Evolutionary conservation across 2,329 filamentous ascomycete species (phyloP).

Genomic region (Hymenoscyphus albidus): DNA sequence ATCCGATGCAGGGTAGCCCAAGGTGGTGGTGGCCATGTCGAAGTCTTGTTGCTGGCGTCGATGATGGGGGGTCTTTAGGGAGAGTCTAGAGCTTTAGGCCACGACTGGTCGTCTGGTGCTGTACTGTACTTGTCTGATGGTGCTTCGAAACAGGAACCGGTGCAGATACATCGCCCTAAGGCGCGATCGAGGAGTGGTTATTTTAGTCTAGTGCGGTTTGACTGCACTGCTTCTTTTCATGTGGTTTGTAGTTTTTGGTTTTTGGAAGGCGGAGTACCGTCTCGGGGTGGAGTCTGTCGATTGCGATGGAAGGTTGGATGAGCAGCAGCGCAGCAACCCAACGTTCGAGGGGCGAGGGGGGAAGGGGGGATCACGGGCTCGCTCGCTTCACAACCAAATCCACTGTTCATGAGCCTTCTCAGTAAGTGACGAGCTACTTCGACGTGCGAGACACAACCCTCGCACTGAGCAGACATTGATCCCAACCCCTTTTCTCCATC

Average conservation of each 20-base stretch:
- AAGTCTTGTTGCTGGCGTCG: neutral
- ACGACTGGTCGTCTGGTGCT: slow-evolving; percentile 1
- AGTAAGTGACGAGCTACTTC: neutral
- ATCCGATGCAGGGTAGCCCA: neutral
- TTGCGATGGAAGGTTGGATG: neutral
- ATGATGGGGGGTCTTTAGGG: neutral
- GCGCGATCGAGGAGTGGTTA: neutral
- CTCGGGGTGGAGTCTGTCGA: neutral
- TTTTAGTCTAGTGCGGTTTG: neutral
- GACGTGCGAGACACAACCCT: neutral
- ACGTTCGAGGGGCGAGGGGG: neutral
- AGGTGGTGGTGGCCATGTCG: neutral
- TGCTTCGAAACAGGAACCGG: slow-evolving; percentile 1
- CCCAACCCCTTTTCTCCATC: neutral
- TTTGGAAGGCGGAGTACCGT: neutral
- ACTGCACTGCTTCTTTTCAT: neutral
- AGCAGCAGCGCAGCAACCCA: neutral
- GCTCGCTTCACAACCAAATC: neutral
- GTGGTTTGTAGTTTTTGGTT: neutral
- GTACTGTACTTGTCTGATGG: neutral
- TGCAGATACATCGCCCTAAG: neutral
- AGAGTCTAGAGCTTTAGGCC: neutral
- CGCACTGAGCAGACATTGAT: neutral
- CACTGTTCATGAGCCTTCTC: neutral
- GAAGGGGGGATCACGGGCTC: neutral